These are phyloP conservation scores for Taphrina wiesneri DNA, from an alignment of 1,139 yeast species.

Conservation along the genomic window DNA sequence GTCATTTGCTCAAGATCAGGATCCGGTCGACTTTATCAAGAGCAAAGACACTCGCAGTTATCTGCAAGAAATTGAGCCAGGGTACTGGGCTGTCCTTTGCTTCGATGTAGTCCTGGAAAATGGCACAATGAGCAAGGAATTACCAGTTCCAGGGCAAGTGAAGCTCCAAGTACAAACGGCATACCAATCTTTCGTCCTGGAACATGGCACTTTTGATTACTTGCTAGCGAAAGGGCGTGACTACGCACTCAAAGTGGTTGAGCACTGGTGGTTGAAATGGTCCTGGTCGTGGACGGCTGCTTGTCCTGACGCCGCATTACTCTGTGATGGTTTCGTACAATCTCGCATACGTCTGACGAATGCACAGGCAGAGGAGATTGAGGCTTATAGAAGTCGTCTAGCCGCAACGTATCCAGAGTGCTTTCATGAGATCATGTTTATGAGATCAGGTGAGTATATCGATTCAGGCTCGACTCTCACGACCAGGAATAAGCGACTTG, in stretches of 20 bases:
- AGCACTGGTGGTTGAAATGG: slow-evolving; percentile 11
- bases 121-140: not conserved
- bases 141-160: slow-evolving; percentile 5
- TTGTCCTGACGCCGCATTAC: not conserved
- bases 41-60: slow-evolving; percentile 39
- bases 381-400: not conserved
- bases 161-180: slow-evolving; percentile 5
- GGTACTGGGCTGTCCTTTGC: slow-evolving; percentile 39
- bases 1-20: slow-evolving; percentile 23
- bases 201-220: not conserved
- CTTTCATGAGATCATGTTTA: not conserved
- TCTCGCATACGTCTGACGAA: not conserved
- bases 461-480: not conserved
- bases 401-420: not conserved
- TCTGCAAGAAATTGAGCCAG: slow-evolving; percentile 38
- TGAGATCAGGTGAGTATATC: not conserved
- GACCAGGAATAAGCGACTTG: not conserved
- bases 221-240: not conserved
- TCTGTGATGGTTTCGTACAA: not conserved
- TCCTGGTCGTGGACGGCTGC: slow-evolving; percentile 4
- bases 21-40: slow-evolving; percentile 38
- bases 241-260: not conserved
- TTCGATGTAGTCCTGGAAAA: slow-evolving; percentile 22
- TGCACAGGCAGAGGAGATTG: not conserved
- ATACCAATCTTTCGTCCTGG: slow-evolving; percentile 1